Conservation (phyloP, 345 rosid genomes). For the Luvunga scandens region DNA sequence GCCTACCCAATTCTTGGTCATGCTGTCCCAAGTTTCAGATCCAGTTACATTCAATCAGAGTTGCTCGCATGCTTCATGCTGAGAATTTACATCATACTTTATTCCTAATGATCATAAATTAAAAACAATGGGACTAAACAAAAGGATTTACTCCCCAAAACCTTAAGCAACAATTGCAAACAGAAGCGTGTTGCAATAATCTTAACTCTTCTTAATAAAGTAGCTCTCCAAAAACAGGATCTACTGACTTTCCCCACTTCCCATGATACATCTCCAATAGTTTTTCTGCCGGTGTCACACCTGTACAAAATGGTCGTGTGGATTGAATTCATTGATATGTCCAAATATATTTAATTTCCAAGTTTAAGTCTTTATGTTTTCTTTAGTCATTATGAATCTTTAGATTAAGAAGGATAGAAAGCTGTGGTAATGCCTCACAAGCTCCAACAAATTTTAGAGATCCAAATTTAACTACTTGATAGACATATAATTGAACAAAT, state of each 20-base stretch:
- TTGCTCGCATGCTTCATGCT: conserved; percentile 12
- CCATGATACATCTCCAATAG: conserved; percentile 80
- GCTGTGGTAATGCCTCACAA: background rate
- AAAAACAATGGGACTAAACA: background rate
- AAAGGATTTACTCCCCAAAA: conserved; percentile 15
- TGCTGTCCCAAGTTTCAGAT: background rate
- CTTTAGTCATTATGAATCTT: too few species aligned
- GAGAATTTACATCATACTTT: conserved; percentile 15
- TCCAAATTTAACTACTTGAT: too few species aligned
- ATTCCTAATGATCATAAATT: conserved; percentile 8
- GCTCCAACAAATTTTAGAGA: background rate
- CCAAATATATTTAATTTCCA: background rate
- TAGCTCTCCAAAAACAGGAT: conserved; percentile 80
- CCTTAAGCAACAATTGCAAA: background rate
- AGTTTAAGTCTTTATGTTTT: background rate
- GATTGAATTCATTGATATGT: background rate
- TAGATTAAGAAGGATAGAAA: too few species aligned
- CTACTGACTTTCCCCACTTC: conserved; percentile 77
- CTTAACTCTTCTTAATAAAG: conserved; percentile 38
- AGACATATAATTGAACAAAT: background rate
- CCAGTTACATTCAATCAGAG: background rate
- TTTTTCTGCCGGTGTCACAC: conserved; percentile 85
- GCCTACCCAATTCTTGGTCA: background rate
- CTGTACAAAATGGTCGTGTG: conserved; percentile 29
- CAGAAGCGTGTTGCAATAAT: background rate